Percentiles rank a stretch among this genome's conserved stretches.
phyloP scores from a whole-genome alignment of 208 protist species.

The Tritrichomonas foetus region DNA sequence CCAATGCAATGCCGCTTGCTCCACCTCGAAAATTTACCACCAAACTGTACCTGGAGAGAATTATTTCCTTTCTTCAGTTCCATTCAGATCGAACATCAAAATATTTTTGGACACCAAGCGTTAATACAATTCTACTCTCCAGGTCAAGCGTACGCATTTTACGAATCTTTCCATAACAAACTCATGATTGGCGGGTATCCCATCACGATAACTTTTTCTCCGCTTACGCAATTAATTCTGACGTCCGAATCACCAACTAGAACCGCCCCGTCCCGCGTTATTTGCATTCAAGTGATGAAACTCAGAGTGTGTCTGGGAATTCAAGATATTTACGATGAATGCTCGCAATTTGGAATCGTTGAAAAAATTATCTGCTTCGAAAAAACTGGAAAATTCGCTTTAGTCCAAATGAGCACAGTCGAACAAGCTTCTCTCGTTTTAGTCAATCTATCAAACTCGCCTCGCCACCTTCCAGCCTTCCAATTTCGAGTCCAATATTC shows the following conservation, averaged over 20 bases:
- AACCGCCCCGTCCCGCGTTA: background rate
- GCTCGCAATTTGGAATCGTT: background rate
- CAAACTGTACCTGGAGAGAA: too few species aligned
- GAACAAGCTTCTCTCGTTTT: background rate
- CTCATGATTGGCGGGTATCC: background rate
- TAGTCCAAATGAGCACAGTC: background rate
- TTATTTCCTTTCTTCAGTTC: too few species aligned
- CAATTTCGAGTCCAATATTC: background rate
- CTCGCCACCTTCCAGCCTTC: background rate
- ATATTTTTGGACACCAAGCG: background rate
- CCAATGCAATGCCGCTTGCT: too few species aligned
- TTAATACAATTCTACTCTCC: background rate
- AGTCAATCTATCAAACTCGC: background rate
- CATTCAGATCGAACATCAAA: background rate
- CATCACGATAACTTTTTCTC: background rate
- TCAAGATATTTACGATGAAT: slow-evolving; percentile 28
- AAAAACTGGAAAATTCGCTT: background rate
- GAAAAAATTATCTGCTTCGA: slow-evolving; percentile 14
- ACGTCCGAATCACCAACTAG: background rate
- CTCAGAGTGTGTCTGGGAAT: background rate
- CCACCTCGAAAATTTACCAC: background rate
- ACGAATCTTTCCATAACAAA: background rate
- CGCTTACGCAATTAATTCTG: background rate
- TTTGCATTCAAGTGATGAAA: background rate
- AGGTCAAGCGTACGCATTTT: background rate